These are phyloP conservation scores for Arthrinium puccinioides DNA, from an alignment of 2,329 filamentous ascomycete genomes.

Conservation along the genomic window DNA sequence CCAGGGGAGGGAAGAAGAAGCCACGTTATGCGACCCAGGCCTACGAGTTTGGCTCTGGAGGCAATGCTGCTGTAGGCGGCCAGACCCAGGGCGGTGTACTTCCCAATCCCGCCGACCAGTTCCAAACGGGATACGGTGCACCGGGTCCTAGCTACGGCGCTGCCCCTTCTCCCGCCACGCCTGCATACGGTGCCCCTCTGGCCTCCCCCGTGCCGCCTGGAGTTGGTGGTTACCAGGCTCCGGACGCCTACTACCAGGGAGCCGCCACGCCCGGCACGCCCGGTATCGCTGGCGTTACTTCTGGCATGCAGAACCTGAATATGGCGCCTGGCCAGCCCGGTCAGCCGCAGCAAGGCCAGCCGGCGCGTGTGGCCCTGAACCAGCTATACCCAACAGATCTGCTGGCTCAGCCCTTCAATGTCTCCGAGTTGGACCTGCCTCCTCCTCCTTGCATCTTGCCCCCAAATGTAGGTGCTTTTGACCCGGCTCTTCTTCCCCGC, in stretches of 20 bases:
- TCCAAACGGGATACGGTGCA: slow-evolving; percentile 25
- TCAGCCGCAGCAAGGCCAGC: slow-evolving; percentile 23
- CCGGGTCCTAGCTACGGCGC: slow-evolving; percentile 31
- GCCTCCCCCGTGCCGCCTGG: slow-evolving; percentile 32
- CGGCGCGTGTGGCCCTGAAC: slow-evolving; percentile 58
- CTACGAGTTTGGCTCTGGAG: slow-evolving; percentile 84
- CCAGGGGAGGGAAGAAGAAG: slow-evolving; percentile 85
- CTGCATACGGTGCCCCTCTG: slow-evolving; percentile 35
- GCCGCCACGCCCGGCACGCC: slow-evolving; percentile 33
- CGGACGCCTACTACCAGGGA: slow-evolving; percentile 58
- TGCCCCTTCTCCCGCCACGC: slow-evolving; percentile 27
- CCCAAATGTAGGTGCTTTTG: slow-evolving; percentile 68
- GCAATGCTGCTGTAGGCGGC: slow-evolving; percentile 58
- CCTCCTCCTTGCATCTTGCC: slow-evolving; percentile 88
- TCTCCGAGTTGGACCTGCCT: slow-evolving; percentile 82
- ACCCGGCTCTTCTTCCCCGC: too few species aligned
- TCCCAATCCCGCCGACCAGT: slow-evolving; percentile 36
- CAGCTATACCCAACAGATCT: slow-evolving; percentile 90
- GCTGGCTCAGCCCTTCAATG: slow-evolving; percentile 87
- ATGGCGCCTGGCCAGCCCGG: slow-evolving; percentile 50
- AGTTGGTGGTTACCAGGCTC: slow-evolving; percentile 59
- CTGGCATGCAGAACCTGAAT: slow-evolving; percentile 45
- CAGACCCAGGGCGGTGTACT: slow-evolving; percentile 30
- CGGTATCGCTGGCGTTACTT: slow-evolving; percentile 59
- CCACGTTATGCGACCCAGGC: slow-evolving; percentile 89